Percentiles rank a stretch among this genome's conserved stretches.
These are phyloP conservation scores for Mucor mucedo DNA, from an alignment of 371 early-diverging fungal genomes.

Conservation along the genomic window DNA sequence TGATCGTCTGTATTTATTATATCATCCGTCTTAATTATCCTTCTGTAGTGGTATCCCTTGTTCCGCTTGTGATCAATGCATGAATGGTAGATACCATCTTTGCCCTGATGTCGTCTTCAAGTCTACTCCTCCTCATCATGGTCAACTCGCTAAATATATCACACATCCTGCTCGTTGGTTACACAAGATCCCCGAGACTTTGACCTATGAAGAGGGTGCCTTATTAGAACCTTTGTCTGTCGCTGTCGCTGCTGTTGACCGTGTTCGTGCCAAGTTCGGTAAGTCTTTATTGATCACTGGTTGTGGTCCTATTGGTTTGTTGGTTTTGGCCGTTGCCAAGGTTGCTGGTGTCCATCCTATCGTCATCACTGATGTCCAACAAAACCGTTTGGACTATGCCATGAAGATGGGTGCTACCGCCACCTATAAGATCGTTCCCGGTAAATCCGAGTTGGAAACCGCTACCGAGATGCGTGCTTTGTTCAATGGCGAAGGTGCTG, in stretches of 20 bases:
- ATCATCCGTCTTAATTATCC: neutral
- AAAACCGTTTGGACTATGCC: constrained; percentile 41
- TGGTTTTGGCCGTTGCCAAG: constrained; percentile 48
- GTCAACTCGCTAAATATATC: constrained; percentile 49
- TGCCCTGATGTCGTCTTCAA: constrained; percentile 55
- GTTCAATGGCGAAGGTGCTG: constrained; percentile 42
- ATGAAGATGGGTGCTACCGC: constrained; percentile 48
- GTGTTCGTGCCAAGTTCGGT: constrained; percentile 45
- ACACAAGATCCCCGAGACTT: constrained; percentile 45
- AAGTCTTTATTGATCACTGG: constrained; percentile 47
- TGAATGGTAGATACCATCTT: constrained; percentile 52
- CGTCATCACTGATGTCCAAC: constrained; percentile 45
- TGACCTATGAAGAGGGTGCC: constrained; percentile 49
- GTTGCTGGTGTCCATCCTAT: constrained; percentile 48
- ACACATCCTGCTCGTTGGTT: constrained; percentile 55
- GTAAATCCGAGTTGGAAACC: constrained; percentile 35
- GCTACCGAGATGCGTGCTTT: constrained; percentile 42
- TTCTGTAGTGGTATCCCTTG: constrained; percentile 51
- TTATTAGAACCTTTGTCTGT: constrained; percentile 50
- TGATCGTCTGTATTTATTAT: neutral
- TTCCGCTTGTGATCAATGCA: constrained; percentile 48
- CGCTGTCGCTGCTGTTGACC: constrained; percentile 50
- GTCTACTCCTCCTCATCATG: constrained; percentile 52
- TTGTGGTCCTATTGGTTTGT: constrained; percentile 52
- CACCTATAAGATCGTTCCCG: constrained; percentile 38